Conservation (phyloP, 495 filamentous ascomycete species). For the Thermothielavioides terrestris region DNA sequence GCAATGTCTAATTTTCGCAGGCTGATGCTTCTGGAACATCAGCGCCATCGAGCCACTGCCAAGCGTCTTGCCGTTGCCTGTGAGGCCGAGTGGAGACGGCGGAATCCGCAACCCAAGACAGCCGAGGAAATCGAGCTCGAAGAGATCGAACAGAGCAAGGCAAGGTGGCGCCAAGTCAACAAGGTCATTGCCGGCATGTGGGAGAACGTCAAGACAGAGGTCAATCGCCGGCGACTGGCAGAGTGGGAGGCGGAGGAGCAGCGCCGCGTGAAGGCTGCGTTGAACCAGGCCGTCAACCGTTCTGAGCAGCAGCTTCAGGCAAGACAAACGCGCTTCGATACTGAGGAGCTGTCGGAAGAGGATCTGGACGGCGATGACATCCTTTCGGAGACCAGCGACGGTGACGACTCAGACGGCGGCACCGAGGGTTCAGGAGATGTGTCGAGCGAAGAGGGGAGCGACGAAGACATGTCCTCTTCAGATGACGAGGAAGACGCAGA, state of each 20-base stretch:
- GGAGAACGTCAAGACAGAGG: conserved; percentile 65
- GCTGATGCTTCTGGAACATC: conserved; percentile 67
- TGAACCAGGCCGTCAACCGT: conserved; percentile 75
- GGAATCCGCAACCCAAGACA: conserved; percentile 62
- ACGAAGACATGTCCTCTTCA: conserved; percentile 64
- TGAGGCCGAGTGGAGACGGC: conserved; percentile 51
- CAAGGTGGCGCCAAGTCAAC: conserved; percentile 55
- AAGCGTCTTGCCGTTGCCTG: conserved; percentile 56
- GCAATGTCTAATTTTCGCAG: conserved; percentile 74
- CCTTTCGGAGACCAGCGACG: conserved; percentile 41
- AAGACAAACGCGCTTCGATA: conserved; percentile 36
- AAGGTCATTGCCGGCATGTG: conserved; percentile 67
- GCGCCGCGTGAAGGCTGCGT: conserved; percentile 64
- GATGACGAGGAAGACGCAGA: conserved; percentile 51
- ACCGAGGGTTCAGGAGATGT: background rate
- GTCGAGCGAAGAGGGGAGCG: conserved; percentile 29
- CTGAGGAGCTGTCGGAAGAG: conserved; percentile 48
- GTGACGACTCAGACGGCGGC: conserved; percentile 6
- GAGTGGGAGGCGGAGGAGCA: conserved; percentile 84
- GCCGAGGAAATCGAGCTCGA: conserved; percentile 59
- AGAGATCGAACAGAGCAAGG: conserved; percentile 40
- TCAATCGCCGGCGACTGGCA: conserved; percentile 61
- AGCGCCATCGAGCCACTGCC: conserved; percentile 58
- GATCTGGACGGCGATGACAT: conserved; percentile 52
- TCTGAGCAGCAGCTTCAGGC: conserved; percentile 50